Base-by-base conservation (phyloP, 306 rosid genomes). In the Cicer cuneatum region DNA sequence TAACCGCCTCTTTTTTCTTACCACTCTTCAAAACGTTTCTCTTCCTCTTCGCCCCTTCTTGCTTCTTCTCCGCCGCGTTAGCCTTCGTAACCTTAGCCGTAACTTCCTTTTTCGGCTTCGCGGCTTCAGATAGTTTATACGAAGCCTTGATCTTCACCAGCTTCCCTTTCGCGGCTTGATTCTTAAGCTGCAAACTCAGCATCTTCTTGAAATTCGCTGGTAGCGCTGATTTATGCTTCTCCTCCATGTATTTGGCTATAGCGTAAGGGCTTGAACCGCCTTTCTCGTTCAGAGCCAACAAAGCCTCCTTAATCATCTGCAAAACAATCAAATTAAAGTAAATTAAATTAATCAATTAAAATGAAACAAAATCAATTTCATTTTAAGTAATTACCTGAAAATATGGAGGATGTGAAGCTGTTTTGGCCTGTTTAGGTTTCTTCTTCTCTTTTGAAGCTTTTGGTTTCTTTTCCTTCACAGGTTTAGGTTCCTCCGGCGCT, bases 181-280 rank as follows among this genome's bases (percentile, higher is more conserved):
- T 91, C 93, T 91, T 93, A 47, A 93, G 47, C 58, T 91, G 98
- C n/a, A 86, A 80, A 16, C 83, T 82, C 52, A 93, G 47, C 0
- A 83, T 93, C 89, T 91, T 93, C 87, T 62, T 89, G 87, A 89
- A 93, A 63, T 93, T 91, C 58, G 60, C 75, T 0, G 98, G 97
- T 1, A 93, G 91, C 14, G 75, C 92, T 11, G 84, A 69, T 76
- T 89, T 86, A 67, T 89, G 96, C 85, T 91, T 91, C 81, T 86
- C 91, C 76, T 89, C 98, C 92, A 91, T 89, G 89, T 84, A 86
- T 81, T 91, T 93, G 5, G 90, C 96, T 83, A 93, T 89, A 24
- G 98, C 98, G 71, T 93, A 85, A 1, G 96, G 92, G 24, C 98
- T 93, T 19, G 98, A 91, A 0, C 98, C 98, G 0, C 88, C 83